Conservation (phyloP, 2,329 filamentous ascomycete genomes). For the Beauveria medogensis region DNA sequence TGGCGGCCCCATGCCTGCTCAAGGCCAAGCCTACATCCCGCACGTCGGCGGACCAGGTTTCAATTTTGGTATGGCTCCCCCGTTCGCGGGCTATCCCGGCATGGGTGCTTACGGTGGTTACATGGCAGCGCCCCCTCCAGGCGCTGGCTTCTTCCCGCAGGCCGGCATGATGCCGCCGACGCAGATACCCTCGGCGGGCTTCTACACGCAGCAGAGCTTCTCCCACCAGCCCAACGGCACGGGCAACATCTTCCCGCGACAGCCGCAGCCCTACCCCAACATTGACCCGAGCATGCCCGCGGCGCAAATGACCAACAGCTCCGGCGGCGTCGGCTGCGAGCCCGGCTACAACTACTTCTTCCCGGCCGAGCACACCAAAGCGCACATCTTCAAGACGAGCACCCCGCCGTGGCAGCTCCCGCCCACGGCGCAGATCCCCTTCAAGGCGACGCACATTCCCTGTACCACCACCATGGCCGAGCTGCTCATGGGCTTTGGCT, state of each 20-base stretch:
- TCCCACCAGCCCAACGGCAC: constrained; percentile 31
- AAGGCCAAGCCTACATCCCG: constrained; percentile 31
- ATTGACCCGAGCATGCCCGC: constrained; percentile 41
- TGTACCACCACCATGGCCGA: constrained; percentile 44
- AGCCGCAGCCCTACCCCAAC: constrained; percentile 33
- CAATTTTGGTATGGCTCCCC: constrained; percentile 21
- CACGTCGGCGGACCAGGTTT: constrained; percentile 29
- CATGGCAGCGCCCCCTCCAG: constrained; percentile 4
- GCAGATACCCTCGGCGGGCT: constrained; percentile 19
- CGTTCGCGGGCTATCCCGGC: constrained; percentile 16
- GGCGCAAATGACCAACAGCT: constrained; percentile 47
- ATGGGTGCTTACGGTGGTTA: constrained; percentile 20
- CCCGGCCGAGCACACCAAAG: constrained; percentile 47
- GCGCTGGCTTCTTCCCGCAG: not conserved
- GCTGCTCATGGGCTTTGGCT: constrained; percentile 51
- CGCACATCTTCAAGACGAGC: constrained; percentile 47
- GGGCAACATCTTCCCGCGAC: constrained; percentile 27
- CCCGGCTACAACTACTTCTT: constrained; percentile 59
- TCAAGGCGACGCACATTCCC: constrained; percentile 45
- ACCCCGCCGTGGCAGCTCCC: constrained; percentile 46
- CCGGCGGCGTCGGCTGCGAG: constrained; percentile 50
- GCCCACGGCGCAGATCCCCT: constrained; percentile 32
- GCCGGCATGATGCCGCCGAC: not conserved
- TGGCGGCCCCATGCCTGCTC: constrained; percentile 24
- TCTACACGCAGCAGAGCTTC: constrained; percentile 20